Conservation (phyloP, 2,329 filamentous ascomycete species). For the Sclerotinia minor region DNA sequence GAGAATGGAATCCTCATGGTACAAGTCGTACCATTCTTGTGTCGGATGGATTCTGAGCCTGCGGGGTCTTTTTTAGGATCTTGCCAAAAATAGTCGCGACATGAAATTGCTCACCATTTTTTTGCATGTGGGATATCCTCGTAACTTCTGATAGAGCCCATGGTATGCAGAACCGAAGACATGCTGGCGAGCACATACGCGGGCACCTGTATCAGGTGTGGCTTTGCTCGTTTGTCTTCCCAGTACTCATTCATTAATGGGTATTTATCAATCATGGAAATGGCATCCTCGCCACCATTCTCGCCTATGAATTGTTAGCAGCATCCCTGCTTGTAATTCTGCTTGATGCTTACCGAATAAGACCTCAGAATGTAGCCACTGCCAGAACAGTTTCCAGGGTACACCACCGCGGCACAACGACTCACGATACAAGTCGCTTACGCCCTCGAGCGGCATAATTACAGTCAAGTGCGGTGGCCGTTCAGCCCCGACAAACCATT, state of each 20-base stretch:
- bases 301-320: too few species aligned
- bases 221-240: conserved; percentile 27
- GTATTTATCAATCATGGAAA: conserved; percentile 21
- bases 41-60: conserved; percentile 32
- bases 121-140: conserved; percentile 24
- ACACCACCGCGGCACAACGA: conserved; percentile 27
- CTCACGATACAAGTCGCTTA: conserved; percentile 29
- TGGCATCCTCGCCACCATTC: too few species aligned
- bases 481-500: conserved; percentile 36
- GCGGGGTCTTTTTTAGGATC: too few species aligned
- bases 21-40: conserved; percentile 52
- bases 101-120: conserved; percentile 9
- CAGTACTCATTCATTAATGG: conserved; percentile 28
- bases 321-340: not conserved
- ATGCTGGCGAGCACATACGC: conserved; percentile 23
- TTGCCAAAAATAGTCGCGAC: too few species aligned
- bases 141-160: conserved; percentile 14
- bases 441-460: conserved; percentile 32
- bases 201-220: conserved; percentile 28
- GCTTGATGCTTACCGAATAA: conserved; percentile 24
- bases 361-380: conserved; percentile 15
- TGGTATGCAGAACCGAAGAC: too few species aligned
- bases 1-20: conserved; percentile 39
- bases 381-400: conserved; percentile 17
- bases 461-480: conserved; percentile 27